Evolutionary conservation across 2,329 filamentous ascomycete genomes (phyloP).

Genomic region (Alternaria sp.): DNA sequence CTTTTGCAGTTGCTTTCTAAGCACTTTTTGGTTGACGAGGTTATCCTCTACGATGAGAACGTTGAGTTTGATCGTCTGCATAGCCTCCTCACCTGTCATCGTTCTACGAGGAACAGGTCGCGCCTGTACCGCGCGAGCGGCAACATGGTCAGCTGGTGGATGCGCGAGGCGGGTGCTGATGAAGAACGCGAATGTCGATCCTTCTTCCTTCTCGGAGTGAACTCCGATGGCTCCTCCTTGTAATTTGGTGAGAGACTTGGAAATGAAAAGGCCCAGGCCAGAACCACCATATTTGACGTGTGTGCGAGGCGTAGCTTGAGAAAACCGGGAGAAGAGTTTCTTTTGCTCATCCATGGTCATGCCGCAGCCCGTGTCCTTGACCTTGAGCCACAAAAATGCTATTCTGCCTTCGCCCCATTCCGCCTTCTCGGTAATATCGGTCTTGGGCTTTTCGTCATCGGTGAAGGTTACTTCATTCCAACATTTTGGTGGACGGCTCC

Average conservation of each 20-base stretch:
- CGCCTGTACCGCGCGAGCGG: not conserved
- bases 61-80: constrained; percentile 30
- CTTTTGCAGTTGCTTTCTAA: constrained; percentile 51
- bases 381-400: constrained; percentile 48
- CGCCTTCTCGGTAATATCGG: constrained; percentile 17
- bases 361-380: constrained; percentile 53
- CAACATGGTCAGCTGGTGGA: constrained; percentile 15
- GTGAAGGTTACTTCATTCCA: constrained; percentile 32
- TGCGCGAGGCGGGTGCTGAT: constrained; percentile 39
- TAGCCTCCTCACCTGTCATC: constrained; percentile 30
- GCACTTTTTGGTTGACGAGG: constrained; percentile 53
- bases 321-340: constrained; percentile 43
- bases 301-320: constrained; percentile 42
- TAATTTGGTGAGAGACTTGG: constrained; percentile 41
- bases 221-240: constrained; percentile 57
- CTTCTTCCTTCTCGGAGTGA: constrained; percentile 42
- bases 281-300: constrained; percentile 54
- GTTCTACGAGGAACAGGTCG: constrained; percentile 19
- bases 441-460: constrained; percentile 6
- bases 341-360: constrained; percentile 50
- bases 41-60: constrained; percentile 53
- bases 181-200: constrained; percentile 55
- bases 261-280: constrained; percentile 56
- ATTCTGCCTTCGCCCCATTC: constrained; percentile 47
- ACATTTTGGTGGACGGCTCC: constrained; percentile 21